Evolutionary conservation across 2,329 filamentous ascomycete species (phyloP).

Genomic region (Xylaria sp.): DNA sequence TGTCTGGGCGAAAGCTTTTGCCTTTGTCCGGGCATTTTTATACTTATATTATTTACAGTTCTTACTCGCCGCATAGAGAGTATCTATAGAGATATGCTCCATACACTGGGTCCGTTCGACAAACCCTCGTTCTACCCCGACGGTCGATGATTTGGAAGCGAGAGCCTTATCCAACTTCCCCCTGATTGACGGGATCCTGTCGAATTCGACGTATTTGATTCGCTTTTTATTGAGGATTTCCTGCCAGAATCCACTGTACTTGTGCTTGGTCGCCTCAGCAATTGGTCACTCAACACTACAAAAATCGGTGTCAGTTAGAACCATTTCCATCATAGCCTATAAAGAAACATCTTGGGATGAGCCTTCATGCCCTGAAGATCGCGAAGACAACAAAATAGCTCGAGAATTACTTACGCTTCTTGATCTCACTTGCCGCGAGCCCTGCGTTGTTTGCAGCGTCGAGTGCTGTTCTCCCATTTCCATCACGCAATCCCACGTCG

Average conservation of each 20-base stretch:
- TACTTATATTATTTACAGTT: neutral
- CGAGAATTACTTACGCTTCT: constrained; percentile 2
- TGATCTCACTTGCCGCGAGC: constrained; percentile 38
- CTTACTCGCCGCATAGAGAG: too few species aligned
- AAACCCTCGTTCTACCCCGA: neutral
- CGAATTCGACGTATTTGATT: neutral
- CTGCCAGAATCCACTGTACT: neutral
- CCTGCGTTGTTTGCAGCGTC: constrained; percentile 39
- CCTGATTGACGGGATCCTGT: neutral
- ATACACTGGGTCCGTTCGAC: neutral
- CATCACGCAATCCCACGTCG: constrained; percentile 38
- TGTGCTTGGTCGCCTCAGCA: constrained; percentile 33
- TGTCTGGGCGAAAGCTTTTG: neutral
- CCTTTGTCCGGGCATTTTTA: neutral
- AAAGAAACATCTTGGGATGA: neutral
- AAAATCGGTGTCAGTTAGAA: neutral
- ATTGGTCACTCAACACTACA: constrained; percentile 31
- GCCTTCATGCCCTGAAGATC: neutral
- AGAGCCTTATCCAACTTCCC: constrained; percentile 2
- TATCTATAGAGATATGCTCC: neutral
- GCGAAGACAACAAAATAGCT: neutral
- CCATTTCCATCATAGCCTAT: neutral
- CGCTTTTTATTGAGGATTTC: constrained; percentile 1
- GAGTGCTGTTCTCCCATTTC: constrained; percentile 37
- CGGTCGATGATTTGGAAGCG: neutral